Conservation (phyloP, 495 filamentous ascomycete genomes). For the Aspergillus mulundensis region DNA sequence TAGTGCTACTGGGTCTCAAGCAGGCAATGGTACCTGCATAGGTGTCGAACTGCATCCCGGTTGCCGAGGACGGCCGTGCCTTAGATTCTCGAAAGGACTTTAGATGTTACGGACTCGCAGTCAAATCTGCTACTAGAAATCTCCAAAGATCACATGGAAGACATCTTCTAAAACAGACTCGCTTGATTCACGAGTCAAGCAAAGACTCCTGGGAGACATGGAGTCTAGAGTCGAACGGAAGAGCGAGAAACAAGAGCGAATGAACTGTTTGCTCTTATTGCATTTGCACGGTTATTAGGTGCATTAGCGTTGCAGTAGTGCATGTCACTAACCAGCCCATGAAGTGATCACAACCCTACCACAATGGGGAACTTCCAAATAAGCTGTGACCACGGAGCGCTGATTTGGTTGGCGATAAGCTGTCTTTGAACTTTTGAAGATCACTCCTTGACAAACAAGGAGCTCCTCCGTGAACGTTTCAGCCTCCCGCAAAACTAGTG, state of each 20-base stretch:
- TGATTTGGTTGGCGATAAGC: not conserved
- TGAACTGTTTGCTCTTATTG: slow-evolving; percentile 7
- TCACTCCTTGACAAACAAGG: slow-evolving; percentile 1
- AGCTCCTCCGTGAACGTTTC: not conserved
- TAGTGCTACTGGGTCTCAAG: too few relatives aligned
- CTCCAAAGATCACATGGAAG: too few relatives aligned
- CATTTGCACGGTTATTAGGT: slow-evolving; percentile 5
- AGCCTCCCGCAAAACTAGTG: not conserved
- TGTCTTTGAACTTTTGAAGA: not conserved
- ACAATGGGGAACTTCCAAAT: not conserved
- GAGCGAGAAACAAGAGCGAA: slow-evolving; percentile 2
- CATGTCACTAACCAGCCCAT: slow-evolving; percentile 5
- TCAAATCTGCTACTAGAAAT: too few relatives aligned
- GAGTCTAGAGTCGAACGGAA: not conserved
- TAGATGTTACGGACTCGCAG: too few relatives aligned
- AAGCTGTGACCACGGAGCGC: not conserved
- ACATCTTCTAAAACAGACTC: too few relatives aligned
- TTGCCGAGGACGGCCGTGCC: not conserved
- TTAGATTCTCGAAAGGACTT: too few relatives aligned
- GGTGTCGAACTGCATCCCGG: not conserved
- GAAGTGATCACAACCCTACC: too few relatives aligned
- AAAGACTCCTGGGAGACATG: not conserved
- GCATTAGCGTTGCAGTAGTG: slow-evolving; percentile 19
- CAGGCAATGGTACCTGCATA: too few relatives aligned
- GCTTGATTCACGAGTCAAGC: too few relatives aligned